Percentiles rank a stretch among this genome's conserved stretches.
Evolutionary conservation across 148 eudicot genomes (phyloP).

Genomic region (Camellia granthamiana): DNA sequence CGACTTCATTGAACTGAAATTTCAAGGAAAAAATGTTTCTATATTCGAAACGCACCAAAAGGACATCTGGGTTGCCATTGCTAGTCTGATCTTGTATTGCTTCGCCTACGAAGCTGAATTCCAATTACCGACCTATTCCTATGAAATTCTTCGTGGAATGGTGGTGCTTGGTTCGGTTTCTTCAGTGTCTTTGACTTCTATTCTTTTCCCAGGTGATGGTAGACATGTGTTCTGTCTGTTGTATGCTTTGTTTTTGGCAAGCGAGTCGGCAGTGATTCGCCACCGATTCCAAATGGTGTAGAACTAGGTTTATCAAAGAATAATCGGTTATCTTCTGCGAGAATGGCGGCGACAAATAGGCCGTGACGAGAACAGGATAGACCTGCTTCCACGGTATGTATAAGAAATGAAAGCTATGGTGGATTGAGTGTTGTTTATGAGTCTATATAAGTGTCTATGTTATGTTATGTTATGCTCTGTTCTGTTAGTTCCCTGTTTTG

Average conservation of each 20-base stretch:
- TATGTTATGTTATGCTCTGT: too few species aligned
- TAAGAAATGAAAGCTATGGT: too few species aligned
- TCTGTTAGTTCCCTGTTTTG: too few species aligned
- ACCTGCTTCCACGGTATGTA: too few species aligned
- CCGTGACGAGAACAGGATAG: too few species aligned
- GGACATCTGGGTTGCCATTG: too few species aligned
- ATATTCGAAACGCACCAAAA: too few species aligned
- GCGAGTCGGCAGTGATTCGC: not conserved
- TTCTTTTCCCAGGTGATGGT: not conserved
- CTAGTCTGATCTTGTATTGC: not conserved
- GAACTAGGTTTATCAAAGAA: not conserved
- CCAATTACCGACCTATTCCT: not conserved
- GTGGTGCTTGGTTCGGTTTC: not conserved
- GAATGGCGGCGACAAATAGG: too few species aligned
- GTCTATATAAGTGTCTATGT: too few species aligned
- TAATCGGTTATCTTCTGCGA: not conserved
- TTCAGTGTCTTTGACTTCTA: not conserved
- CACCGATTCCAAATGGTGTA: not conserved
- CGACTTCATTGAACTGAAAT: too few species aligned
- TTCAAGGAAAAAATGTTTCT: too few species aligned
- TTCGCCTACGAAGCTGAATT: not conserved
- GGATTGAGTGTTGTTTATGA: too few species aligned
- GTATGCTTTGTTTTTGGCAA: not conserved
- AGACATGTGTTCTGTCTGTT: not conserved
- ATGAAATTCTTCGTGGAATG: not conserved